Base-by-base conservation (phyloP, 371 early-diverging fungal species). In the Apophysomyces elegans region DNA sequence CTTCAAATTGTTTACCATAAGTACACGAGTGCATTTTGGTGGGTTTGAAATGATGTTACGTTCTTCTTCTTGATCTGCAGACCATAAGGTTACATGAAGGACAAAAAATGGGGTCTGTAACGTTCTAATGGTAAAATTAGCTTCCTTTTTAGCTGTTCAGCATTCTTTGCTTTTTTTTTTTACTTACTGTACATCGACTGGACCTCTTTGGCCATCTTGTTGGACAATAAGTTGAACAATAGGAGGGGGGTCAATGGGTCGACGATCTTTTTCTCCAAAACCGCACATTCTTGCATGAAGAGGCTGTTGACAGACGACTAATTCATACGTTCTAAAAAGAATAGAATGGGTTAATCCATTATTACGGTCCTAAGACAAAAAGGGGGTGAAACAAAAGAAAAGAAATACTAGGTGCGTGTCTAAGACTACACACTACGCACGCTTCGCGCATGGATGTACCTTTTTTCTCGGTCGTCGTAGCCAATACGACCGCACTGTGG, bases 281-380 rank as follows among this genome's bases (percentile, higher is more conserved):
- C 93, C 95, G 71, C 93, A 92, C 90, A 91, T 92, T 7, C 93
- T 79, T 5, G 92, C 91, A 70, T 91, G 92, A 63, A 88, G 81
- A 4, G 95, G 95, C 56, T 94, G 91, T 64, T 94, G 95, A 21
- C 83, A 84, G 38, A 86, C 84, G 1, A 79, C 71, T 4, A 86
- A 67, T 67, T 81, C 80, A 64, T 86, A 85, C 5, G 80, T 77
- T 63, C 87, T 86, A 63, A 35, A 35, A 47, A 35, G n/a, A 37
- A 13, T 32, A 62, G 3, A 62, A 14, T 9, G 39, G 5, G 16
- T 37, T 4, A 13, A 13, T 32, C 50, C 12, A 62, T 16, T 26
- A 26, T 26, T 26, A 26, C 32, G 3, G 2, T 26, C 32, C 32
- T 26, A 26, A 26, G 32, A 26, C 32, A 26, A 26, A 26, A 26